Conservation (phyloP, 228 moss, liverwort and hornwort genomes). For the Sphagnum magellanicum region DNA sequence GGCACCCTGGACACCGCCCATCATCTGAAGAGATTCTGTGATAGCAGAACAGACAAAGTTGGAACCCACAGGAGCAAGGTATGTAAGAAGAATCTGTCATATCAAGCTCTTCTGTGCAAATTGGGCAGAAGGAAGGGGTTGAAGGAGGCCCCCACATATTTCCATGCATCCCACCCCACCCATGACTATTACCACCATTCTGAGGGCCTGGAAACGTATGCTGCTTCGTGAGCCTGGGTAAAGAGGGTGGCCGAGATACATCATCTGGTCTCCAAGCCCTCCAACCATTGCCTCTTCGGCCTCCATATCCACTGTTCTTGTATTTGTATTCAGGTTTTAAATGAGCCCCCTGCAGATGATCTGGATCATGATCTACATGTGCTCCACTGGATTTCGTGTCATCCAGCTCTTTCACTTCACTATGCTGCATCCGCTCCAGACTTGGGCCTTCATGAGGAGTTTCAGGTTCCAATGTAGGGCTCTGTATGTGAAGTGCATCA, state of each 20-base stretch:
- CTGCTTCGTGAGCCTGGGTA: conserved; percentile 76
- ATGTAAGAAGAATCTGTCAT: conserved; percentile 84
- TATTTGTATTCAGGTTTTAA: conserved; percentile 79
- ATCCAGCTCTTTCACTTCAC: conserved; percentile 25
- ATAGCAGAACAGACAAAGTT: conserved; percentile 85
- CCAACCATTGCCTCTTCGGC: conserved; percentile 61
- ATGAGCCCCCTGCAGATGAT: conserved; percentile 45
- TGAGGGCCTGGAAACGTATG: conserved; percentile 55
- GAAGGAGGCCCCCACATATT: conserved; percentile 60
- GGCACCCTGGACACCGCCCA: conserved; percentile 86
- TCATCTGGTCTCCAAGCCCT: conserved; percentile 90
- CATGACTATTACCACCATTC: conserved; percentile 38
- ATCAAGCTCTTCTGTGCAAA: conserved; percentile 91
- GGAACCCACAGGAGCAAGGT: conserved; percentile 88
- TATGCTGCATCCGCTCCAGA: conserved; percentile 26
- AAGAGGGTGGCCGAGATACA: conserved; percentile 73
- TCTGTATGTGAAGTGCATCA: conserved; percentile 74
- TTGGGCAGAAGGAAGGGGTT: conserved; percentile 80
- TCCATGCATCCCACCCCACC: conserved; percentile 60
- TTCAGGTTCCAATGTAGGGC: conserved; percentile 37
- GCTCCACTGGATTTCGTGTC: conserved; percentile 44
- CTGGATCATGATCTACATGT: conserved; percentile 37
- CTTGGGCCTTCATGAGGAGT: conserved; percentile 29
- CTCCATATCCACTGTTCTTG: conserved; percentile 60
- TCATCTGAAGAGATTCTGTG: conserved; percentile 87